These are phyloP conservation scores for Quercus lobata DNA, from an alignment of 331 rosid species.

Conservation along the genomic window DNA sequence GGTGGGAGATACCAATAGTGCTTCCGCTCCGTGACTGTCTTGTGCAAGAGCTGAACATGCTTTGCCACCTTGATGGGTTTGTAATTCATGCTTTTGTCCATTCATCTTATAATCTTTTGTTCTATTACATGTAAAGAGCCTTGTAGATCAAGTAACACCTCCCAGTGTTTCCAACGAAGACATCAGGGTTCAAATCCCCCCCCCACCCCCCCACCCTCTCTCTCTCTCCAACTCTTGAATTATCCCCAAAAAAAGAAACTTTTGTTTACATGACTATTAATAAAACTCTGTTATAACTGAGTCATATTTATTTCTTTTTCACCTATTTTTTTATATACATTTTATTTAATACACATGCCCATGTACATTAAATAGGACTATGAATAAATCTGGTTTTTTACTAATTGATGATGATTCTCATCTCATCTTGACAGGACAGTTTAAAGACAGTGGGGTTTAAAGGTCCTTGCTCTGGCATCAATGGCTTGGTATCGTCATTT, in stretches of 20 bases:
- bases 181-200: no score
- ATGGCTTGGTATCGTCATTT: conserved; percentile 80
- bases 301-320: neutral
- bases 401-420: conserved; percentile 19
- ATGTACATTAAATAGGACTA: neutral
- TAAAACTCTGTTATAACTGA: neutral
- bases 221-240: no score
- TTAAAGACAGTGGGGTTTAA: conserved; percentile 58
- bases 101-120: neutral
- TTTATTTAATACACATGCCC: neutral
- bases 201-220: no score
- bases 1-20: conserved; percentile 72
- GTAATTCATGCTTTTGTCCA: conserved; percentile 26
- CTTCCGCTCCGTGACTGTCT: conserved; percentile 91
- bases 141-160: no score
- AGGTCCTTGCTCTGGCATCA: conserved; percentile 50
- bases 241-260: no score
- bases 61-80: conserved; percentile 79
- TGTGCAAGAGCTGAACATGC: conserved; percentile 68
- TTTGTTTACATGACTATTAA: neutral
- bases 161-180: no score
- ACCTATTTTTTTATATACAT: neutral
- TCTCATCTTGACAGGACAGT: conserved; percentile 83
- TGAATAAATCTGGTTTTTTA: conserved; percentile 3
- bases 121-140: neutral